phyloP scores from a whole-genome alignment of 345 rosid genomes.

The Salix koriyanagi region DNA sequence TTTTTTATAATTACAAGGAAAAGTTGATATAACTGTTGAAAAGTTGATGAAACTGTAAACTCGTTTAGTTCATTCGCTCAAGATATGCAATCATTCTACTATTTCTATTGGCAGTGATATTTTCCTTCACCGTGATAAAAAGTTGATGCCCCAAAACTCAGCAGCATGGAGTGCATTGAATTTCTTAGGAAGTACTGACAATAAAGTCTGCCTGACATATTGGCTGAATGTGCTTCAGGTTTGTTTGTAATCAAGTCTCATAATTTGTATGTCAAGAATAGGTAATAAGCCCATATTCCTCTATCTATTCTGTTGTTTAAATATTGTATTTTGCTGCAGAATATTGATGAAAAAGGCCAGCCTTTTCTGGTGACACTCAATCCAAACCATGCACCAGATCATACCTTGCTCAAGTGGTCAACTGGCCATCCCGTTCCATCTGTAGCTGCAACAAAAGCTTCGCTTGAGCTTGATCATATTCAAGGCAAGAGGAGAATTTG shows the following conservation, averaged over 20 bases:
- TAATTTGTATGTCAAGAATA: neutral
- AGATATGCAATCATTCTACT: slow-evolving; percentile 1
- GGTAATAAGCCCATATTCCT: neutral
- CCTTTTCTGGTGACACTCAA: slow-evolving; percentile 84
- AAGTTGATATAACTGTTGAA: no score
- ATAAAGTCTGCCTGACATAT: slow-evolving; percentile 74
- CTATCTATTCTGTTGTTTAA: slow-evolving; percentile 1
- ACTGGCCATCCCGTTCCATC: slow-evolving; percentile 92
- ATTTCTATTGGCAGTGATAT: slow-evolving; percentile 55
- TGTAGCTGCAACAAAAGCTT: slow-evolving; percentile 77
- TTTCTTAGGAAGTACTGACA: slow-evolving; percentile 67
- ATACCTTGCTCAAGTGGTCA: slow-evolving; percentile 67
- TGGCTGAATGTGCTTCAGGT: slow-evolving; percentile 98
- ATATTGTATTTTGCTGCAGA: slow-evolving; percentile 41
- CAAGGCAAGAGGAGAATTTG: slow-evolving; percentile 84
- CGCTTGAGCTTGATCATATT: slow-evolving; percentile 61
- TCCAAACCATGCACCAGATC: slow-evolving; percentile 55
- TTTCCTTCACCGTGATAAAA: slow-evolving; percentile 73
- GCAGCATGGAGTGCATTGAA: slow-evolving; percentile 97
- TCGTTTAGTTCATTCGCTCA: neutral
- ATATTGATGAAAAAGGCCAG: slow-evolving; percentile 55
- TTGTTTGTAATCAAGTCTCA: slow-evolving; percentile 8
- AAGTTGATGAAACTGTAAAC: neutral
- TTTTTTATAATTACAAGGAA: neutral
- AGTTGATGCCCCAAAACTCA: slow-evolving; percentile 68